Base-by-base conservation (phyloP, 2,329 filamentous ascomycete genomes). In the Trichoderma citrinoviride region DNA sequence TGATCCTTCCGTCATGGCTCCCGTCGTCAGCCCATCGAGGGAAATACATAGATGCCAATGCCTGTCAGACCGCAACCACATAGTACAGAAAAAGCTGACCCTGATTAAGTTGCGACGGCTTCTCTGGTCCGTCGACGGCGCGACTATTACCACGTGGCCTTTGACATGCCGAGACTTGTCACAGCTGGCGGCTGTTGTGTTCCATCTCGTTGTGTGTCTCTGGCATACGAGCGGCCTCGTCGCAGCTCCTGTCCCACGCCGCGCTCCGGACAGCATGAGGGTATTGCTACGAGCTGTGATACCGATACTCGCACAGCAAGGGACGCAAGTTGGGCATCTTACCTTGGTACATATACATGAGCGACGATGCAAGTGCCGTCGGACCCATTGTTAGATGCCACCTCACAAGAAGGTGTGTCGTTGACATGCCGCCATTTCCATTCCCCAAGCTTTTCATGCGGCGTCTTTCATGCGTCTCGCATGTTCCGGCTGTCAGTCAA, bases 91-190 rank as follows among this genome's bases (percentile, higher is more conserved):
- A 17, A 37, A 15, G 19, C 25, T 21, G 29, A 14, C 21, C 53
- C 25, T 19, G 47, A 23, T 40, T 17, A 23, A 7, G 17, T 14
- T 61, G 23, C 58, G 23, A 46, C 47, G 44, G 49, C 49, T 54
- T 44, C n/a, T 54, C 25, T 33, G 47, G 49, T 46, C 40, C 25
- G 49, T 54, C 40, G 49, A 62, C 46, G 49, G 60, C 60, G 49
- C 60, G 27, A 54, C 60, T 46, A 7, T 62, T 54, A 27, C 60
- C 60, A 62, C 49, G 49, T 44, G 58, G 60, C 40, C 37, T 8
- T 8, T 27, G 21, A 61, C 1, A 61, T 61, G 33, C 44, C 57
- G 47, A 61, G 40, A 52, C 40, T 50, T n/a, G 17, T 46, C 29
- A 21, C 44, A 40, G 37, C 25, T 29, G n/a, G 17, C 7, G n/a